A percentile compares a stretch with the other conserved stretches of the same genome.
Evolutionary conservation across 1,139 yeast genomes (phyloP).

Genomic region (Yamadazyma sp.): DNA sequence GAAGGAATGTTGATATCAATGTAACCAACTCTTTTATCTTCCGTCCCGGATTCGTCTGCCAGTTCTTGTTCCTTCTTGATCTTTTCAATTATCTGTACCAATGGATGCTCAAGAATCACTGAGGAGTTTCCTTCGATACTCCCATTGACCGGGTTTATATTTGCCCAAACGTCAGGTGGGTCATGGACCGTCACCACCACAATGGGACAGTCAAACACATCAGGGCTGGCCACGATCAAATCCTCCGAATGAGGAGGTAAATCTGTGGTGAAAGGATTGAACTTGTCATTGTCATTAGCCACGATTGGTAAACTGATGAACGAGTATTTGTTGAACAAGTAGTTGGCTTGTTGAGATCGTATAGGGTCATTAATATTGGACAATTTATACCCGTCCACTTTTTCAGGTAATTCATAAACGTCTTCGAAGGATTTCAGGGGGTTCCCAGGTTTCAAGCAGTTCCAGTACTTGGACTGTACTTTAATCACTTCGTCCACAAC

Average conservation of each 20-base stretch:
- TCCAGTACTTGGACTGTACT: constrained; percentile 86
- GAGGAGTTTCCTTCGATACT: constrained; percentile 72
- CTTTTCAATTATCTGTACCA: constrained; percentile 36
- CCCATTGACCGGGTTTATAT: constrained; percentile 78
- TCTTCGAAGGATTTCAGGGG: constrained; percentile 41
- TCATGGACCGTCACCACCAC: constrained; percentile 79
- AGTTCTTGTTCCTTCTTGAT: constrained; percentile 27
- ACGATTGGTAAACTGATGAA: constrained; percentile 74
- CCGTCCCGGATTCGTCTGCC: constrained; percentile 52
- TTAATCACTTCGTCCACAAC: constrained; percentile 82
- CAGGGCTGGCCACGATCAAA: constrained; percentile 74
- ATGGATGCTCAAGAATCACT: constrained; percentile 53
- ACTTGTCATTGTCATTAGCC: constrained; percentile 24
- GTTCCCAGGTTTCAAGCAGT: constrained; percentile 73
- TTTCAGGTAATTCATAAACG: constrained; percentile 34
- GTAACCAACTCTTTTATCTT: constrained; percentile 63
- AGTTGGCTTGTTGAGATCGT: constrained; percentile 65
- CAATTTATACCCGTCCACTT: constrained; percentile 32
- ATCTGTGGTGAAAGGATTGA: constrained; percentile 39
- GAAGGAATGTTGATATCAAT: constrained; percentile 82
- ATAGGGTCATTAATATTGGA: constrained; percentile 67
- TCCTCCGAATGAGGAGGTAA: constrained; percentile 58
- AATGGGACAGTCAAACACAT: constrained; percentile 62
- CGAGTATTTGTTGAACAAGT: constrained; percentile 52
- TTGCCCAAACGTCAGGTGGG: constrained; percentile 93